phyloP scores from a whole-genome alignment of 768 basidiomycete species.

The Mycena galopus region DNA sequence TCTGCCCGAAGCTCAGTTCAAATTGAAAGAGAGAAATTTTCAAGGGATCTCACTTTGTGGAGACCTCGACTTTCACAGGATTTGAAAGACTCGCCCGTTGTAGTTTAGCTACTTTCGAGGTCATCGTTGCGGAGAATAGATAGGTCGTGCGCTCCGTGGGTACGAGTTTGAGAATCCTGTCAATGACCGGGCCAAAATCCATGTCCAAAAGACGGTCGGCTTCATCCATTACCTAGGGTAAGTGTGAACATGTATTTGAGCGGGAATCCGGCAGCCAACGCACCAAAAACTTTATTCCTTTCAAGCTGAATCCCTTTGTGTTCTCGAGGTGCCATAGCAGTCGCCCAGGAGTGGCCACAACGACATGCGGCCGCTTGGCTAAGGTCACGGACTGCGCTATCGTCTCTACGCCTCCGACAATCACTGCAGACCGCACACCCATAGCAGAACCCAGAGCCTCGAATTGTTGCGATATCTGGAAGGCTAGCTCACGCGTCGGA shows the following conservation, averaged over 20 bases:
- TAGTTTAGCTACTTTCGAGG: slow-evolving; percentile 96
- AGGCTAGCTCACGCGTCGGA: slow-evolving; percentile 98
- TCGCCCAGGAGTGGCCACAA: slow-evolving; percentile 96
- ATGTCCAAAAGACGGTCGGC: slow-evolving; percentile 96
- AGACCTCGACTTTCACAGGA: slow-evolving; percentile 94
- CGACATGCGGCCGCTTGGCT: slow-evolving; percentile 93
- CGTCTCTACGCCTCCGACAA: slow-evolving; percentile 97
- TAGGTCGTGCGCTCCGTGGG: slow-evolving; percentile 96
- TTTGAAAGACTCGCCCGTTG: slow-evolving; percentile 94
- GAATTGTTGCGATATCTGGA: slow-evolving; percentile 98
- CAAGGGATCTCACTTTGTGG: slow-evolving; percentile 77
- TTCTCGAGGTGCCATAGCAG: slow-evolving; percentile 95
- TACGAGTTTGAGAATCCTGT: slow-evolving; percentile 95
- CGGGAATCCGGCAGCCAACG: slow-evolving; percentile 41
- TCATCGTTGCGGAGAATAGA: slow-evolving; percentile 99
- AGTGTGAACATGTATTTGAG: background rate
- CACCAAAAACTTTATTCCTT: slow-evolving; percentile 89
- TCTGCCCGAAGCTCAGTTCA: slow-evolving; percentile 56
- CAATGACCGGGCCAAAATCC: slow-evolving; percentile 96
- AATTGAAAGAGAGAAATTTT: background rate
- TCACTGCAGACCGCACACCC: slow-evolving; percentile 90
- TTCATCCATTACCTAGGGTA: slow-evolving; percentile 91
- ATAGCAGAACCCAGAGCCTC: slow-evolving; percentile 92
- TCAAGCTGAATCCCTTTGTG: slow-evolving; percentile 95
- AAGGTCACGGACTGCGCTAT: slow-evolving; percentile 92